These are phyloP conservation scores for Trametes cinnabarina DNA, from an alignment of 768 basidiomycete species.

Conservation along the genomic window DNA sequence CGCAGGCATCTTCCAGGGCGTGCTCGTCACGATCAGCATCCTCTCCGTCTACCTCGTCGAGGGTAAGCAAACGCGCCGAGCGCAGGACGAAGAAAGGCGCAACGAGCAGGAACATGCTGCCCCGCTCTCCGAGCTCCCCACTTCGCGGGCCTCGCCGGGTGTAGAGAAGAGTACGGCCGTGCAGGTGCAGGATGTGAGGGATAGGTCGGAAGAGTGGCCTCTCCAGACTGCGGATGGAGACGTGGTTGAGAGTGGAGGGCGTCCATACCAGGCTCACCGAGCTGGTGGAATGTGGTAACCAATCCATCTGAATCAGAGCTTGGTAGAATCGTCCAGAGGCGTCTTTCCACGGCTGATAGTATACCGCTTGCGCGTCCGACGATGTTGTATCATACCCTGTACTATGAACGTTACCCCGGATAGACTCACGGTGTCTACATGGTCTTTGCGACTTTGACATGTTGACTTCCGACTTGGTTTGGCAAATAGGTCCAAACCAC, in stretches of 20 bases:
- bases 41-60: conserved; percentile 48
- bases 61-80: conserved; percentile 63
- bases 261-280: neutral
- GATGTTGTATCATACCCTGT: too few relatives aligned
- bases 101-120: neutral
- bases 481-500: too few relatives aligned
- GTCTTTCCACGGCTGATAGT: too few relatives aligned
- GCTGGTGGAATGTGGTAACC: too few relatives aligned
- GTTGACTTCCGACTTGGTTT: too few relatives aligned
- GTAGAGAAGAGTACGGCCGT: neutral
- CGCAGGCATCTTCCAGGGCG: conserved; percentile 66
- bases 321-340: too few relatives aligned
- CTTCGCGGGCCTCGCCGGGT: neutral
- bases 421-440: too few relatives aligned
- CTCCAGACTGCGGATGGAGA: neutral
- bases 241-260: neutral
- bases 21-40: conserved; percentile 41
- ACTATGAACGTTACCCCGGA: too few relatives aligned
- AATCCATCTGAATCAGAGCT: too few relatives aligned
- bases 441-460: too few relatives aligned
- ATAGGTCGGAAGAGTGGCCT: neutral
- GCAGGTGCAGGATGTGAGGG: conserved; percentile 1
- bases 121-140: neutral
- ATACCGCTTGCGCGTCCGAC: too few relatives aligned
- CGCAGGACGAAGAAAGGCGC: conserved; percentile 46